A percentile compares a stretch with the other conserved stretches of the same genome.
These are phyloP conservation scores for Lasiodiplodia theobromae DNA, from an alignment of 2,329 filamentous ascomycete species.

Conservation along the genomic window DNA sequence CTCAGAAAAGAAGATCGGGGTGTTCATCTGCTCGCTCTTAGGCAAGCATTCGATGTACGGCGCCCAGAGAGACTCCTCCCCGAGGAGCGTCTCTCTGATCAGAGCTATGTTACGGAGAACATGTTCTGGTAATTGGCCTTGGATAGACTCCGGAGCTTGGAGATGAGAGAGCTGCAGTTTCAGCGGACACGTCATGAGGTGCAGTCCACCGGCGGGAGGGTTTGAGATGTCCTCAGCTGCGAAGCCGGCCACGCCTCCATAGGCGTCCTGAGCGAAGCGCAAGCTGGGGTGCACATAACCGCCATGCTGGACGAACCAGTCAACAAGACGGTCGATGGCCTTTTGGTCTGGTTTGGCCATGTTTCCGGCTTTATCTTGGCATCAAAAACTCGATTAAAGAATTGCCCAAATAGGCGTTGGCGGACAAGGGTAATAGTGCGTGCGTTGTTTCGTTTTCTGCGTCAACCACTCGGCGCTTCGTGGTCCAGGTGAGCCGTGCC, in stretches of 20 bases:
- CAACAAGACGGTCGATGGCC: constrained; percentile 31
- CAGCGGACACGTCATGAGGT: constrained; percentile 18
- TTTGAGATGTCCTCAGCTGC: constrained; percentile 31
- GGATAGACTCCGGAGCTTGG: constrained; percentile 11
- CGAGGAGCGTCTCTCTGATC: constrained; percentile 26
- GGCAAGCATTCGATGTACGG: constrained; percentile 48
- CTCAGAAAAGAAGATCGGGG: constrained; percentile 47
- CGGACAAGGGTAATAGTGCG: background rate
- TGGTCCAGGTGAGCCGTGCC: background rate
- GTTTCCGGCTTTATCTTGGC: too few species aligned
- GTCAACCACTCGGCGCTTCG: background rate
- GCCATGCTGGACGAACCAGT: constrained; percentile 43
- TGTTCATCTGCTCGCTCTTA: constrained; percentile 41
- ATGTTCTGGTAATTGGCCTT: constrained; percentile 40
- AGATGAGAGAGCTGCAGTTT: constrained; percentile 26
- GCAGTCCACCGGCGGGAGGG: constrained; percentile 33
- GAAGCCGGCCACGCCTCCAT: constrained; percentile 44
- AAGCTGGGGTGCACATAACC: constrained; percentile 43
- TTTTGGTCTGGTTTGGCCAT: constrained; percentile 9
- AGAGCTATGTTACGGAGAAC: constrained; percentile 37
- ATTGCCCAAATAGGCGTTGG: background rate
- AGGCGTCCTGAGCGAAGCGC: constrained; percentile 37
- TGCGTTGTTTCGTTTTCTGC: background rate
- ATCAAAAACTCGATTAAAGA: background rate
- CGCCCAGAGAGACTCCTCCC: constrained; percentile 42